Evolutionary conservation across 306 rosid species (phyloP), one percentile per base, ranked within the genome.

Genomic region (Fragaria vesca): DNA sequence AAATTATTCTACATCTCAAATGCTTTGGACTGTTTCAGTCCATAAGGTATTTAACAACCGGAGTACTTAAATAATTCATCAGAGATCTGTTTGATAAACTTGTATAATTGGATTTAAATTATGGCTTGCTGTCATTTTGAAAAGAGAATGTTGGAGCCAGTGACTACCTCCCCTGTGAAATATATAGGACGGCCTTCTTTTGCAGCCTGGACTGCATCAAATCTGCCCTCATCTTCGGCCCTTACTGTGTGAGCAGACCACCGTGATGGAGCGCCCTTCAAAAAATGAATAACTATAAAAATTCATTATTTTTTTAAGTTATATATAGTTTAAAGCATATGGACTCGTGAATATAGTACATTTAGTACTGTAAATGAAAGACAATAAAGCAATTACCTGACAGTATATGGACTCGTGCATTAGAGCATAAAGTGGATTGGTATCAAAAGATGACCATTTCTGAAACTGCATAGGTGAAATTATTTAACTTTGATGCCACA

Each of bases 81-180:
- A 50, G 55, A 50, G 5, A 3, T 48, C 52, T 12, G 2, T 15
- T 15, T 50, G 55, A 50, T 16, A 16, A 50, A 50, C 55, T 67
- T 63, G 9, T 50, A 57, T 45, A 76, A 80, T 11, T 45, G 12
- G 13, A 65, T 11, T 61, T 73, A 48, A 70, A 69, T 3, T 30
- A 43, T 2, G 7, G 34, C 46, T 28, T 40, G 34, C 60, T 30
- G 40, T 48, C 32, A 38, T 34, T 68, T 57, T 26, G 63, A 69
- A 63, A 78, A 69, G 66, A 61, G 40, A 79, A 50, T 58, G 43
- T 54, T 40, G 38, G 51, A 73, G 24, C 52, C 45, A 66, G 77
- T 66, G 77, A 73, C n/a, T 77, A 92, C 98, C 97, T 95, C 97
- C 84, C 96, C 96, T 5, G 96, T 95, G 79, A 95, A 91, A 79